Evolutionary conservation across 2,329 filamentous ascomycete species (phyloP).

Genomic region (Conoideocrella luteorostrata): DNA sequence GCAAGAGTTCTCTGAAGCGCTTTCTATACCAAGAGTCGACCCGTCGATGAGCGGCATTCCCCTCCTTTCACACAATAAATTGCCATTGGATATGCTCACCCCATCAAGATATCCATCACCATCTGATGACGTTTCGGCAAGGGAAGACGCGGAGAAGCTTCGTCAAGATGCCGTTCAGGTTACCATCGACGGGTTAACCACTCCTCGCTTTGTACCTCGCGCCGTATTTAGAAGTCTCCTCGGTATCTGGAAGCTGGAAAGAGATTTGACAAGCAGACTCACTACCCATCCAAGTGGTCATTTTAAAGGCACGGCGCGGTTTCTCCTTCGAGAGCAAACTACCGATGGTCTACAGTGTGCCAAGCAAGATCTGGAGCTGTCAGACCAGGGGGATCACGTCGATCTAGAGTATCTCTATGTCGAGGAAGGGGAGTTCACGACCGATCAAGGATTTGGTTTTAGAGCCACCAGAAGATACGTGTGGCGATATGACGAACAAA

Average conservation of each 20-base stretch:
- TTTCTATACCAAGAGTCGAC: constrained; percentile 42
- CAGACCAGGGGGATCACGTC: constrained; percentile 21
- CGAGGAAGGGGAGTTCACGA: constrained; percentile 59
- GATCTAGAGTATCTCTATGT: constrained; percentile 61
- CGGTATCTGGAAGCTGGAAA: constrained; percentile 60
- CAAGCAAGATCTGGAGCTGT: constrained; percentile 6
- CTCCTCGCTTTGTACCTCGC: constrained; percentile 49
- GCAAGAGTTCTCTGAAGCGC: constrained; percentile 58
- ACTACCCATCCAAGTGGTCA: constrained; percentile 56
- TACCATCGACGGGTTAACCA: constrained; percentile 34
- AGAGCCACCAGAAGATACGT: constrained; percentile 61
- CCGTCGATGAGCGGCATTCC: constrained; percentile 22
- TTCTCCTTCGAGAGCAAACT: constrained; percentile 57
- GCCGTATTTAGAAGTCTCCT: constrained; percentile 67
- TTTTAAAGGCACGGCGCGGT: constrained; percentile 58
- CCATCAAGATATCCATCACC: constrained; percentile 46
- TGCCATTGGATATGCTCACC: constrained; percentile 47
- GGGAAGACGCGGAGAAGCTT: constrained; percentile 34
- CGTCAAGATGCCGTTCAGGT: constrained; percentile 39
- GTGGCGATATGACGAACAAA: constrained; percentile 60
- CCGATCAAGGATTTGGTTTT: constrained; percentile 50
- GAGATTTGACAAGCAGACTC: constrained; percentile 47
- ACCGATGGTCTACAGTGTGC: constrained; percentile 38
- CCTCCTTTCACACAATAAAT: constrained; percentile 31
- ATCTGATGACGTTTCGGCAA: constrained; percentile 29